Percentiles rank a stretch among this genome's conserved stretches.
Evolutionary conservation across 768 basidiomycete species (phyloP).

Genomic region (Kwoniella shandongensis): DNA sequence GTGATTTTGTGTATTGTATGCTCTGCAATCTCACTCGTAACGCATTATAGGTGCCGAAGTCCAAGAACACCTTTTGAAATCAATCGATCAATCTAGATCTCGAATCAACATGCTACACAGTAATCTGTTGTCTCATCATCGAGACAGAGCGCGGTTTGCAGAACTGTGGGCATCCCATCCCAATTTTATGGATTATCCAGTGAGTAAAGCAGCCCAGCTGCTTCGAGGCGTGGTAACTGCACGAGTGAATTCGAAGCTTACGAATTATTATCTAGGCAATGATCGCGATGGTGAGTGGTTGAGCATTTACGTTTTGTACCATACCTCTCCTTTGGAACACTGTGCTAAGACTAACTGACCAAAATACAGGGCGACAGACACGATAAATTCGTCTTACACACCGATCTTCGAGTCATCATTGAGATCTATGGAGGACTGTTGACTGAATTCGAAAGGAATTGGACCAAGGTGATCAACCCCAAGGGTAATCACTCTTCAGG

Average conservation of each 20-base stretch:
- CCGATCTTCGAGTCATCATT: slow-evolving; percentile 34
- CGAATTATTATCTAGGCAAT: too few relatives aligned
- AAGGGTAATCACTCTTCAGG: slow-evolving; percentile 32
- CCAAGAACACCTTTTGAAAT: slow-evolving; percentile 31
- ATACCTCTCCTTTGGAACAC: too few relatives aligned
- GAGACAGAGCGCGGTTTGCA: slow-evolving; percentile 35
- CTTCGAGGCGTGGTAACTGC: too few relatives aligned
- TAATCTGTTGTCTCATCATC: slow-evolving; percentile 25
- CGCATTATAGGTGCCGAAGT: slow-evolving; percentile 38
- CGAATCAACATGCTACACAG: slow-evolving; percentile 30
- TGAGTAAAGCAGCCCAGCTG: neutral
- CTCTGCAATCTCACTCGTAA: neutral
- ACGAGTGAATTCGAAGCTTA: slow-evolving; percentile 2
- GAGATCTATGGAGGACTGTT: slow-evolving; percentile 34
- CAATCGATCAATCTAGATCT: slow-evolving; percentile 24
- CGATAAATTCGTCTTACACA: too few relatives aligned
- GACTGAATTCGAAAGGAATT: slow-evolving; percentile 41
- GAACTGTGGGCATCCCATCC: slow-evolving; percentile 37
- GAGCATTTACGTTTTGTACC: too few relatives aligned
- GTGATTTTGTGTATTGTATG: too few relatives aligned
- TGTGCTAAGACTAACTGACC: too few relatives aligned
- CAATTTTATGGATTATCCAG: slow-evolving; percentile 33
- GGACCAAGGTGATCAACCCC: slow-evolving; percentile 46
- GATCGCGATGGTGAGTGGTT: too few relatives aligned
- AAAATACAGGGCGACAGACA: too few relatives aligned